These are phyloP conservation scores for Ascodesmis nigricans DNA, from an alignment of 495 filamentous ascomycete species.

Conservation along the genomic window DNA sequence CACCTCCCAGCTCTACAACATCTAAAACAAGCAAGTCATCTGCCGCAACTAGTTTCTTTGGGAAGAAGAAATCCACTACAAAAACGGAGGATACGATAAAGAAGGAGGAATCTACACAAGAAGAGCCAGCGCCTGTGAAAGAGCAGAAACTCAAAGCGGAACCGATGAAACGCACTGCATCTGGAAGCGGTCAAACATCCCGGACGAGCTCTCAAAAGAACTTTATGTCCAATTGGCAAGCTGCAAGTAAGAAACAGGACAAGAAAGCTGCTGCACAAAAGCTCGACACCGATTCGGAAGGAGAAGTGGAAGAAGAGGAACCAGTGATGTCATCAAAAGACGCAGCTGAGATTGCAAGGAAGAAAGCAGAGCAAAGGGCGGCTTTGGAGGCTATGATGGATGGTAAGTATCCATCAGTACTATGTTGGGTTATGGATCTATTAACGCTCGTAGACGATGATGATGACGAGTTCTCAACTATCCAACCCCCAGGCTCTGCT, in stretches of 20 bases:
- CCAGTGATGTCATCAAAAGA: slow-evolving; percentile 15
- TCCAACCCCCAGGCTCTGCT: too few species aligned
- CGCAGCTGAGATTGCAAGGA: too few species aligned
- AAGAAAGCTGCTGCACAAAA: slow-evolving; percentile 1
- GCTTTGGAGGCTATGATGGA: slow-evolving; percentile 63
- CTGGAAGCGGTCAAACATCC: slow-evolving; percentile 20
- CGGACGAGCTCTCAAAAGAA: slow-evolving; percentile 1
- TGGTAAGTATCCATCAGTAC: slow-evolving; percentile 38
- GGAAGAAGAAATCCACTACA: too few species aligned
- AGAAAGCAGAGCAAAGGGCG: too few species aligned
- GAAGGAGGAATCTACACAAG: slow-evolving; percentile 10
- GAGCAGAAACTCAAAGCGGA: slow-evolving; percentile 14
- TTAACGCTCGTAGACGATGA: too few species aligned
- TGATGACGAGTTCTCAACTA: too few species aligned
- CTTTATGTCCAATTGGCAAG: neutral
- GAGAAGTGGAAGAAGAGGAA: slow-evolving; percentile 17
- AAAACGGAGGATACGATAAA: too few species aligned
- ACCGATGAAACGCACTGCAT: slow-evolving; percentile 12
- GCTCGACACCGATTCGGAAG: slow-evolving; percentile 14
- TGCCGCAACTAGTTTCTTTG: too few species aligned
- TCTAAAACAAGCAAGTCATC: too few species aligned
- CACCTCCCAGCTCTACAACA: too few species aligned
- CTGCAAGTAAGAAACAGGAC: slow-evolving; percentile 1
- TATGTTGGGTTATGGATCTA: too few species aligned
- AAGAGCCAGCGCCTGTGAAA: slow-evolving; percentile 21